phyloP scores from a whole-genome alignment of 768 basidiomycete genomes.

The Tricholoma sp. region DNA sequence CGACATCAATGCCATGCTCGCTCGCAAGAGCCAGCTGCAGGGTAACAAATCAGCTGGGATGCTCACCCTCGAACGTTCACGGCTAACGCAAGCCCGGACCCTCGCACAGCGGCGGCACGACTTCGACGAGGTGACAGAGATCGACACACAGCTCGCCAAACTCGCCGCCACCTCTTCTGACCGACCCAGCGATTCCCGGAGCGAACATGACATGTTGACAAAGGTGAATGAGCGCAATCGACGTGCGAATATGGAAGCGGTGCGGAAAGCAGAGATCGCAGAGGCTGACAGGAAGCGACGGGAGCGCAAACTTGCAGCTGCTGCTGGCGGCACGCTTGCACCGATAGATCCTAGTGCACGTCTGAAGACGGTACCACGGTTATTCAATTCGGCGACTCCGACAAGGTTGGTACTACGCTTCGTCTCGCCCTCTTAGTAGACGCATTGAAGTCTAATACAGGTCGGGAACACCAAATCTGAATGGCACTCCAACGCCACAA shows the following conservation, averaged over 20 bases:
- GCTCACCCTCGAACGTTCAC: constrained; percentile 55
- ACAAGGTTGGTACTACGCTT: constrained; percentile 50
- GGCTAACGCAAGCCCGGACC: constrained; percentile 65
- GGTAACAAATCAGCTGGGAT: constrained; percentile 27
- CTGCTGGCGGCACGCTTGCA: constrained; percentile 30
- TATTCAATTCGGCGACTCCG: constrained; percentile 45
- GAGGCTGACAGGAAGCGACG: constrained; percentile 66
- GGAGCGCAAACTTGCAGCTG: constrained; percentile 54
- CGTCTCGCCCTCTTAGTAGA: constrained; percentile 2
- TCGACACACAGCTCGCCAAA: constrained; percentile 62
- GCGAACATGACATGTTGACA: constrained; percentile 51
- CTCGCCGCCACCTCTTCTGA: constrained; percentile 26
- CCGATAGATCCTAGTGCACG: constrained; percentile 62
- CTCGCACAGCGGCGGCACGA: constrained; percentile 77
- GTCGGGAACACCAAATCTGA: constrained; percentile 44
- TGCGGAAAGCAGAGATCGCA: constrained; percentile 68
- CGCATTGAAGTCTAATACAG: constrained; percentile 21
- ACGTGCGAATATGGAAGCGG: constrained; percentile 74
- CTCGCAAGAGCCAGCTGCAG: constrained; percentile 50
- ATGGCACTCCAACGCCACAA: constrained; percentile 30
- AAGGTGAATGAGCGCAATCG: constrained; percentile 89
- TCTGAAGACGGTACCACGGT: constrained; percentile 57
- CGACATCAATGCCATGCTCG: constrained; percentile 77
- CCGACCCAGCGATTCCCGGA: constrained; percentile 10
- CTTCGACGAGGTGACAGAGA: constrained; percentile 47